Evolutionary conservation across 2,329 filamentous ascomycete species (phyloP), one percentile per base, ranked within the genome.

Genomic region (Epichloe baconii): DNA sequence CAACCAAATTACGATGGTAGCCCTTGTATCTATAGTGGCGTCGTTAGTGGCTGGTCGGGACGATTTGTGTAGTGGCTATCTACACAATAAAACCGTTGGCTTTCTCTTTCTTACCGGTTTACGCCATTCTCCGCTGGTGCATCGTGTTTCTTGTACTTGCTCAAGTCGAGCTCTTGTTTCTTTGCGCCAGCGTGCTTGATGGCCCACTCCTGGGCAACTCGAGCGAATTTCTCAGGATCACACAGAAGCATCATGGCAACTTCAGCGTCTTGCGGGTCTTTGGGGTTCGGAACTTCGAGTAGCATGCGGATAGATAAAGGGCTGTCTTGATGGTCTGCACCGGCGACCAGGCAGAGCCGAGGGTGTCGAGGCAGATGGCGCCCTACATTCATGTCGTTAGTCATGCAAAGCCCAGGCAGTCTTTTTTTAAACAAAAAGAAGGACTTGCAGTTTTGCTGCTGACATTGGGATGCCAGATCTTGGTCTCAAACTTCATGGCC

Each of bases 381-480:
- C 93, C 93, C 88, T 97, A 55, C n/a, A 12, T 21, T 10, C 7
- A 37, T 3, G 23, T 12, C 36, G 48, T 49, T 35, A 49, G 35
- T n/a, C 21, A 44, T 17, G 41, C 19, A 38, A 17, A 12, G 36
- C 15, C 47, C 11, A 5, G 19, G 31, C 12, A 12, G n/a, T 37
- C 19, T 8, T 17, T 15, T 14, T 19, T 4, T 3, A 15, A 37
- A 47, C 26, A n/a, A 17, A 17, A 36, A 26, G 2, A 15, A 26
- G 8, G 17, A 74, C 83, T 63, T 71, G 95, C 89, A 41, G 90
- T 96, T 65, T 93, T 86, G 62, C 86, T 91, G 75, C 87, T 94
- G 70, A 98, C 81, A 64, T 98, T 98, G 36, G 93, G 93, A 67
- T 98, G 93, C 90, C 90, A 98, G 59, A 97, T 85, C 68, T 85